phyloP scores from a whole-genome alignment of 352 stramenopile species.

The Globisporangium alternatum region DNA sequence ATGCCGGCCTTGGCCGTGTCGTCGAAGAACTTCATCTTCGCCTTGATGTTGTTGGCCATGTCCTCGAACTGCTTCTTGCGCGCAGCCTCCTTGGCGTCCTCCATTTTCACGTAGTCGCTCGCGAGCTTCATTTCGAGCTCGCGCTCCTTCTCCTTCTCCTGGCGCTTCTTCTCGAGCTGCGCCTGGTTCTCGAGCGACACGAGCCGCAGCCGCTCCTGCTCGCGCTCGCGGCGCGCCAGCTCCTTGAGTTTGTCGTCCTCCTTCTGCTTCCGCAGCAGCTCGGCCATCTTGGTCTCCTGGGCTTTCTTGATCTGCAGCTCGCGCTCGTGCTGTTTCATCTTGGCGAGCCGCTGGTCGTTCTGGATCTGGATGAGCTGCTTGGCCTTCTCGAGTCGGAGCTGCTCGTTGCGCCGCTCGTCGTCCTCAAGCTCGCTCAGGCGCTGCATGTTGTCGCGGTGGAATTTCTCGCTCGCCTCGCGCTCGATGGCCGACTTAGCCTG shows the following conservation, averaged over 20 bases:
- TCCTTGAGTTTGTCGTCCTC: slow-evolving; percentile 54
- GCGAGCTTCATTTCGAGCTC: slow-evolving; percentile 66
- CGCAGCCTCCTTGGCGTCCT: slow-evolving; percentile 62
- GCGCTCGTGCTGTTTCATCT: slow-evolving; percentile 50
- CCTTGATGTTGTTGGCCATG: slow-evolving; percentile 73
- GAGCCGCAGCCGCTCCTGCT: slow-evolving; percentile 58
- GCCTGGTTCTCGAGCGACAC: slow-evolving; percentile 65
- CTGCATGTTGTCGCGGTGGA: slow-evolving; percentile 49
- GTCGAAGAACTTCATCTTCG: slow-evolving; percentile 83
- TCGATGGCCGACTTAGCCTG: slow-evolving; percentile 33
- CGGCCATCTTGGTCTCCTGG: slow-evolving; percentile 50
- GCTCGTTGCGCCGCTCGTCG: slow-evolving; percentile 55
- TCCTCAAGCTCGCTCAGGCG: slow-evolving; percentile 49
- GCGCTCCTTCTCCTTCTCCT: slow-evolving; percentile 45
- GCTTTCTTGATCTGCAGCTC: slow-evolving; percentile 48
- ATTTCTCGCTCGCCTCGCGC: slow-evolving; percentile 40
- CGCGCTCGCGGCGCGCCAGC: slow-evolving; percentile 39
- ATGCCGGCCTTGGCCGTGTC: slow-evolving; percentile 72
- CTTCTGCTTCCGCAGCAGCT: slow-evolving; percentile 48
- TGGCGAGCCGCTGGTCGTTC: slow-evolving; percentile 58
- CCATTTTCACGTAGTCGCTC: slow-evolving; percentile 69
- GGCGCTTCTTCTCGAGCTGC: slow-evolving; percentile 58
- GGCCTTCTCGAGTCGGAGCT: slow-evolving; percentile 42
- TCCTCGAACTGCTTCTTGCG: slow-evolving; percentile 63
- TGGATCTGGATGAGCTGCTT: slow-evolving; percentile 69